Evolutionary conservation across 805 yeast species (phyloP), one percentile per base, ranked within the genome.

Genomic region (Metschnikowia rubicola): DNA sequence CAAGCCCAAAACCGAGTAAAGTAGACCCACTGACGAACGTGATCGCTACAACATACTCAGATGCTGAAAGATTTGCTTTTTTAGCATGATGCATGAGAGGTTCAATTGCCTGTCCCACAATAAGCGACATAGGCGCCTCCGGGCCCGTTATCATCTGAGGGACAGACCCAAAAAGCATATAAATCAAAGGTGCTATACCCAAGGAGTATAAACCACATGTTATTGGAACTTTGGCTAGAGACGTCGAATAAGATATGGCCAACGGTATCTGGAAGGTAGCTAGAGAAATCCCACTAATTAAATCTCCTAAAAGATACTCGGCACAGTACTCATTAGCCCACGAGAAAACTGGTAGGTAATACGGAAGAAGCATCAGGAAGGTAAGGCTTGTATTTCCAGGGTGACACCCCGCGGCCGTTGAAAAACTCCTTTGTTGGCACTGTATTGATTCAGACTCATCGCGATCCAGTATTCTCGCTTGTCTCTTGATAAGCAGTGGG

Each of bases 251-350:
- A 2, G 75, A 70, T 15, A 72, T 51, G 6, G 90, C 85, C 44
- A 92, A 70, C 1, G 99, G 98, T 41, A 92, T 81, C 63, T 91
- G 97, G 66, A 90, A 92, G 4, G 94, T 84, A 0, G 96, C 97
- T 32, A 91, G 65, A 0, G 97, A 83, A 4, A 89, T 58, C 0
- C 99, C 98, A 2, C 97, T 96, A 13, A 85, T 66, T 8, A 87
- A 59, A 60, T 92, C 99, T 17, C 75, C 77, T 2, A 78, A 21
- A 37, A 83, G 66, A 50, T 48, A 67, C n/a, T 47, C 51, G 1
- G 51, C 36, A 39, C 55, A 53, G 53, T 86, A 86, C 8, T 74
- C 57, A 5, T 79, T 77, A n/a, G 83, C 51, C 94, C 94, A 86
- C 0, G 83, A 73, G 38, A 77, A 72, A 47, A 82, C 79, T 0